These are phyloP conservation scores for Fusarium irregulare DNA, from an alignment of 2,329 filamentous ascomycete species.

Conservation along the genomic window DNA sequence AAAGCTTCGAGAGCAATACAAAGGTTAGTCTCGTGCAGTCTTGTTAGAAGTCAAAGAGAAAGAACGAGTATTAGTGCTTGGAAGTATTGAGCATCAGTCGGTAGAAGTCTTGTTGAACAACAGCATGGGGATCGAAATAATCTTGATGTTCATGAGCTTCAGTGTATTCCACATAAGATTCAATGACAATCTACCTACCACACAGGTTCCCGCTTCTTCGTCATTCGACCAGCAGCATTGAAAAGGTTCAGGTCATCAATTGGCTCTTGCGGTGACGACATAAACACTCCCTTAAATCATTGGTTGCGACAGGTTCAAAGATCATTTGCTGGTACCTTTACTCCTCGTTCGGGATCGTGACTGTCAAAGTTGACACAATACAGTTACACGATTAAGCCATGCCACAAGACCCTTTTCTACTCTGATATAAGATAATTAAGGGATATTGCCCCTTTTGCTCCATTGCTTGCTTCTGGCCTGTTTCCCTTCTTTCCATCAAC, in stretches of 20 bases:
- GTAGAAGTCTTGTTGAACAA: not conserved
- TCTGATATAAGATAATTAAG: not conserved
- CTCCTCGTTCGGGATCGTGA: not conserved
- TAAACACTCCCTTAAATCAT: not conserved
- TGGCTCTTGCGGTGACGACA: too few relatives aligned
- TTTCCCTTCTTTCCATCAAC: not conserved
- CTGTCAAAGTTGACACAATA: not conserved
- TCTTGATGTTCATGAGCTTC: too few relatives aligned
- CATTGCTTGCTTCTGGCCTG: not conserved
- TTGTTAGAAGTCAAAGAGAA: too few relatives aligned
- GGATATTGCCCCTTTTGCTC: rapidly evolving
- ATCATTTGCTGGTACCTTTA: not conserved
- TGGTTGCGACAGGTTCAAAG: not conserved
- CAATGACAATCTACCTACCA: too few relatives aligned
- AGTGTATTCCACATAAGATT: too few relatives aligned
- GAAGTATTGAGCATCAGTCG: too few relatives aligned
- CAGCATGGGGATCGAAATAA: rapidly evolving
- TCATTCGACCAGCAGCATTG: rapidly evolving
- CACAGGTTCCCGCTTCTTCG: rapidly evolving
- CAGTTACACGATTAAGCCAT: rapidly evolving
- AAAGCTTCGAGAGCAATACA: not conserved
- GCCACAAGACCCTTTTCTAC: not conserved
- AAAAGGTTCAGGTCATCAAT: not conserved
- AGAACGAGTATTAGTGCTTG: too few relatives aligned
- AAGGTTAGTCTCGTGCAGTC: rapidly evolving